These are phyloP conservation scores for Arachis hypogaea DNA, from an alignment of 306 rosid species.

Conservation along the genomic window DNA sequence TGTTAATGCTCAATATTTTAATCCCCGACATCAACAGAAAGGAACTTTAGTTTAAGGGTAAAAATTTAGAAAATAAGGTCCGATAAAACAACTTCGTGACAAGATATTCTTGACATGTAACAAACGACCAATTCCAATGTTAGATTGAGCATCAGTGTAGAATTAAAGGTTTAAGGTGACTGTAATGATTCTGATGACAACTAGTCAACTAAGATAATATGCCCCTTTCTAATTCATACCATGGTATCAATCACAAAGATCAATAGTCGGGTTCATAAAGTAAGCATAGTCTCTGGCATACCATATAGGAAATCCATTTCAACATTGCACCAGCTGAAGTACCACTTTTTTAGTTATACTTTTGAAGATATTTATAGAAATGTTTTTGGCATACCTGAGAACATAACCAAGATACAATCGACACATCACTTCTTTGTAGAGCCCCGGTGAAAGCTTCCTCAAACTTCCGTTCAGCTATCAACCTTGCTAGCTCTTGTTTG, in stretches of 20 bases:
- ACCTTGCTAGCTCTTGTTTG: constrained; percentile 78
- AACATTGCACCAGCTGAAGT: constrained; percentile 1
- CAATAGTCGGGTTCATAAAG: not conserved
- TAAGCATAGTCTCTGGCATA: too few species aligned
- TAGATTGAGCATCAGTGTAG: not conserved
- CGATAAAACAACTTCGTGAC: not conserved
- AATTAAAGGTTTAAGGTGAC: not conserved
- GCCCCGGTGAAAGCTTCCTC: constrained; percentile 93
- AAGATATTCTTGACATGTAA: not conserved
- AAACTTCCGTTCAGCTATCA: constrained; percentile 77
- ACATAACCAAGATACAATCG: constrained; percentile 95
- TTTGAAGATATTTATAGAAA: not conserved
- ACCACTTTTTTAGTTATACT: not conserved
- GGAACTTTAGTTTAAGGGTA: not conserved
- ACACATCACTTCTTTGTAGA: constrained; percentile 88
- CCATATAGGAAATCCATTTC: not conserved
- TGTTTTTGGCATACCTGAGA: constrained; percentile 65
- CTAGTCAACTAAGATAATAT: not conserved
- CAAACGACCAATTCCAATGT: not conserved
- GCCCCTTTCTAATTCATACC: not conserved
- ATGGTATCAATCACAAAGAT: not conserved
- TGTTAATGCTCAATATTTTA: constrained; percentile 19
- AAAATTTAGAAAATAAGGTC: not conserved
- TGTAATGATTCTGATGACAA: not conserved
- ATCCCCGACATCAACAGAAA: not conserved